Evolutionary conservation across 2,329 filamentous ascomycete species (phyloP), one percentile per base, ranked within the genome.

Genomic region (Ceratocystis variospora): DNA sequence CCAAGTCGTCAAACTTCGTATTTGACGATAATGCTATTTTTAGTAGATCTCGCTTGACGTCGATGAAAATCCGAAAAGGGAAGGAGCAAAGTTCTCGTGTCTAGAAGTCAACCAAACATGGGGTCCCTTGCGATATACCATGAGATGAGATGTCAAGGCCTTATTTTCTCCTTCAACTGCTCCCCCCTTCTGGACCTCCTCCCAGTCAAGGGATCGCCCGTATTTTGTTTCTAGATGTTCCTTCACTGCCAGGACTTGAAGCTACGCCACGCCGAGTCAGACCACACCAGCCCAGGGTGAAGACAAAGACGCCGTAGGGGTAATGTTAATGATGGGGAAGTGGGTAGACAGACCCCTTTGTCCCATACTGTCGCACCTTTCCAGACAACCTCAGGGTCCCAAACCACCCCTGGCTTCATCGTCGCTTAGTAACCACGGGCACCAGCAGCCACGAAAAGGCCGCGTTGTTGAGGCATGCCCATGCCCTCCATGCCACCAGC

Each of bases 1-100:
- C 37, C 12, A 37, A 62, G 17, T 62, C 17, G 33, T 17, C 25
- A 10, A 41, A 25, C 28, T 28, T 62, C 61, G 63, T 41, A 37
- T 55, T 64, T 57, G 37, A 22, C 33, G 31, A 8, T n/a, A 19
- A 6, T 59, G 28, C 55, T 59, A 59, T 59, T 59, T 59, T 59
- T 59, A 59, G 55, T n/a, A 19, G 1, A 41, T 41, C 37, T 41
- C 28, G 31, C 15, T 1, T 37, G 55, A 59, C 55, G 15, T 59
- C 55, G 17, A n/a, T 17, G 17, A 8, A 53, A 8, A 6, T 53
- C 25, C 17, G 15, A 25, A 59, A 59, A 37, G 19, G 15, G 55
- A 28, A 59, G 55, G 55, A 59, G 17, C 55, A 19, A 53, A 53
- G 48, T 37, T 10, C 15, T 8, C 19, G 31, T 59, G 28, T 4